Percentiles rank a stretch among this genome's conserved stretches.
Conservation (phyloP, 345 rosid species). For the Draba incana region DNA sequence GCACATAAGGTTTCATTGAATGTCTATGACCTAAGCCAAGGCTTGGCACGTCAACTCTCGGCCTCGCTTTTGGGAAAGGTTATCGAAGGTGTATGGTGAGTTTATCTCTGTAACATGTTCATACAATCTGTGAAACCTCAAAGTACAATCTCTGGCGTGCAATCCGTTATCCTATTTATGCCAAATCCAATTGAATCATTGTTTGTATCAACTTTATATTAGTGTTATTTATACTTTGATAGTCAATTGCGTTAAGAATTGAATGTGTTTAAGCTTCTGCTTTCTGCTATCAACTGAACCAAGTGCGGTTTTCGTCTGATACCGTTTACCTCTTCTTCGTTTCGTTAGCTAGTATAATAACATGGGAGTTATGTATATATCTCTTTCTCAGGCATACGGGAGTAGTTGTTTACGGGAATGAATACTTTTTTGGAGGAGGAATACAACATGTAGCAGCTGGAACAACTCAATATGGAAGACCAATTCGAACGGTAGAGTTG, state of each 20-base stretch:
- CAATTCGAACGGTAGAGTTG: slow-evolving; percentile 67
- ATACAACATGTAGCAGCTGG: slow-evolving; percentile 72
- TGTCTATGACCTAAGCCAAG: slow-evolving; percentile 92
- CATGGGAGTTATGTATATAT: slow-evolving; percentile 12
- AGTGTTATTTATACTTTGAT: neutral
- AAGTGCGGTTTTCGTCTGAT: neutral
- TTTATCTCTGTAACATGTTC: neutral
- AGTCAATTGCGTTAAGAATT: neutral
- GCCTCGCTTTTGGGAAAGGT: slow-evolving; percentile 73
- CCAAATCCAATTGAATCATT: too few relatives aligned
- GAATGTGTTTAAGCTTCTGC: neutral
- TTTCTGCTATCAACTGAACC: neutral
- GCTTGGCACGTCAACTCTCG: slow-evolving; percentile 92
- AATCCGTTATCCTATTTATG: neutral
- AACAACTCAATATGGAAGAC: slow-evolving; percentile 76
- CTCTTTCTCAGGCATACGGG: slow-evolving; percentile 82
- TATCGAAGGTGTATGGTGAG: slow-evolving; percentile 93
- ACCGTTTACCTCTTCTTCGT: neutral
- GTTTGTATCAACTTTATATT: too few relatives aligned
- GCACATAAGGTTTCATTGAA: slow-evolving; percentile 70
- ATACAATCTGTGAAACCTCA: neutral
- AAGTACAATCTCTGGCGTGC: neutral
- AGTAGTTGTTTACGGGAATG: slow-evolving; percentile 75
- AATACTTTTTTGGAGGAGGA: slow-evolving; percentile 91
- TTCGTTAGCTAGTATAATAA: neutral